Evolutionary conservation across 768 basidiomycete species (phyloP), one percentile per base, ranked within the genome.

Genomic region (Terana coerulea): DNA sequence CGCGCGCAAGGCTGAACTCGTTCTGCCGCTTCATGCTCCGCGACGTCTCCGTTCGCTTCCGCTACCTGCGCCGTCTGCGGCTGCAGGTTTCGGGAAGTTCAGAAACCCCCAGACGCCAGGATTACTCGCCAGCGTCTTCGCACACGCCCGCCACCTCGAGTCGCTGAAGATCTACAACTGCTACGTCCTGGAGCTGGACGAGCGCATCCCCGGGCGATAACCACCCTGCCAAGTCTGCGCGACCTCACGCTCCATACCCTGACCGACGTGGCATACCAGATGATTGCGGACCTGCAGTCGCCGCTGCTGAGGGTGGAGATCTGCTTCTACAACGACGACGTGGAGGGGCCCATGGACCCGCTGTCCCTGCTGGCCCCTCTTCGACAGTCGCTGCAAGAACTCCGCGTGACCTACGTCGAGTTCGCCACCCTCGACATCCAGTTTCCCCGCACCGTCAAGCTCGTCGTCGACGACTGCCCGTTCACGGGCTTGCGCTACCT

Each of bases 11-110:
- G 10, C 19, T 49, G 8, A 21, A 17, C 1, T 45, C 40, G 3
- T 45, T 54, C 31, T 44, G 47, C 22, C 8, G 28, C 8, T 54
- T 44, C 35, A 34, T 54, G 19, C 33, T 44, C 7, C 24, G 29
- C 14, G 53, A 54, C 15, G 33, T 35, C 33, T 2, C 25, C 34
- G n/a, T 15, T 6, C 44, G 52, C 12, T 53, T 46, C 22, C 34
- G 37, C 25, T 21, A 25, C 28, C 26, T 53, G 3, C 33, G 36
- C 9, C 11, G 26, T 5, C 45, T 53, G 33, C 26, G 41, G 9
- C 45, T 53, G n/a, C 9, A 14, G 9, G 33, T 34, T 15, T 31
- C 21, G 9, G 51, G 41, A 1, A 22, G 31, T 10, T 35, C 33
- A 35, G 5, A 40, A 19, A 19, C 21, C n/a, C 43, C 15, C 12